A percentile compares a stretch with the other conserved stretches of the same genome.
Evolutionary conservation across 2,329 filamentous ascomycete species (phyloP).

Genomic region (Herpotrichia juniperi): DNA sequence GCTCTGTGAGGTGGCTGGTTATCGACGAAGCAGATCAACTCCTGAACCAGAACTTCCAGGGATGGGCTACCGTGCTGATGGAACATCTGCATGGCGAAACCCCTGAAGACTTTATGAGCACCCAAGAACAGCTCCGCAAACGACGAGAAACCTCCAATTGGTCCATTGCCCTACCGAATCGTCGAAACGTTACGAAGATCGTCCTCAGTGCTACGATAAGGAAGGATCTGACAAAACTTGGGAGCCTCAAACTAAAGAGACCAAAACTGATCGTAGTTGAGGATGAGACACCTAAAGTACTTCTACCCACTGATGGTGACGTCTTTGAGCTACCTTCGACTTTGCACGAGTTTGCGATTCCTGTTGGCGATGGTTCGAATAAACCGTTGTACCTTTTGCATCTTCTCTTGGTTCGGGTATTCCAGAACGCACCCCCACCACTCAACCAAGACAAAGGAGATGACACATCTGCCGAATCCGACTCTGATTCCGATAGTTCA

Average conservation of each 20-base stretch:
- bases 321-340: constrained; percentile 63
- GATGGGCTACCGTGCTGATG: constrained; percentile 80
- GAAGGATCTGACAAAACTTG: constrained; percentile 79
- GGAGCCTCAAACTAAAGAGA: constrained; percentile 71
- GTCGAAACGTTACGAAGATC: constrained; percentile 71
- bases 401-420: constrained; percentile 66
- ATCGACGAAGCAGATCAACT: constrained; percentile 95
- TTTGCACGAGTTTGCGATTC: constrained; percentile 55
- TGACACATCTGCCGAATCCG: constrained; percentile 11
- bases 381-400: constrained; percentile 83
- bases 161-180: constrained; percentile 34
- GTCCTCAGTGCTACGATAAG: constrained; percentile 94
- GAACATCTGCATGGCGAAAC: constrained; percentile 60
- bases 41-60: constrained; percentile 88
- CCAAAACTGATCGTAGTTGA: constrained; percentile 81
- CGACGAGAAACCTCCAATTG: constrained; percentile 40
- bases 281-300: constrained; percentile 45
- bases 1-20: constrained; percentile 83
- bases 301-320: constrained; percentile 35
- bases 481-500: constrained; percentile 15
- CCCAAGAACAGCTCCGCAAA: constrained; percentile 60
- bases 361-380: constrained; percentile 58
- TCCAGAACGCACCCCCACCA: constrained; percentile 11
- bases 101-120: constrained; percentile 52
- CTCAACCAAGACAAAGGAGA: neutral